Conservation (phyloP, 2,329 filamentous ascomycete genomes). For the Colletotrichum neosansevieriae region DNA sequence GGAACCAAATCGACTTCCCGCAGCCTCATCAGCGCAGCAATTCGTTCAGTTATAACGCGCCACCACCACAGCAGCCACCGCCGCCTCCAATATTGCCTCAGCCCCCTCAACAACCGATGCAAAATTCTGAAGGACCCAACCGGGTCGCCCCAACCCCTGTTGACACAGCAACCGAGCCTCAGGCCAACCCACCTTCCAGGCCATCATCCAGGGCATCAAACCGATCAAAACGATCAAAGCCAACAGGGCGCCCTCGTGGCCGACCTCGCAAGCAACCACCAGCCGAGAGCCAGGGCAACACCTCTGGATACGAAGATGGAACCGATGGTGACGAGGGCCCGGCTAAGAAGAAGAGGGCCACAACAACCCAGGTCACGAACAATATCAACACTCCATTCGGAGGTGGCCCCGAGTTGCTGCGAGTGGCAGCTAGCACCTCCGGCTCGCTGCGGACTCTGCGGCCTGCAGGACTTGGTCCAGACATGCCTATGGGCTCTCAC, state of each 20-base stretch:
- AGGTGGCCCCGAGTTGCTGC: constrained; percentile 80
- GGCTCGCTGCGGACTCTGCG: constrained; percentile 88
- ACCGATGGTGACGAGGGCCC: constrained; percentile 70
- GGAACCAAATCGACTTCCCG: constrained; percentile 34
- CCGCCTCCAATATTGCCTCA: constrained; percentile 40
- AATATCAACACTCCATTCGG: constrained; percentile 80
- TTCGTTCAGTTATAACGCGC: constrained; percentile 28
- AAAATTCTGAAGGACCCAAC: constrained; percentile 47
- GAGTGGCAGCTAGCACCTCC: constrained; percentile 91
- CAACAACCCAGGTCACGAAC: constrained; percentile 78
- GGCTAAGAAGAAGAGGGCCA: constrained; percentile 80
- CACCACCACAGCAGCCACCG: constrained; percentile 2
- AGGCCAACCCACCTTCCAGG: constrained; percentile 61
- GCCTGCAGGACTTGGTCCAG: constrained; percentile 70
- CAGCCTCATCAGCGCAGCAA: constrained; percentile 28
- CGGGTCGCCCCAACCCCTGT: constrained; percentile 51
- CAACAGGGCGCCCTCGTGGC: constrained; percentile 68
- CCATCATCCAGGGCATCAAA: constrained; percentile 72
- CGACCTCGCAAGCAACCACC: constrained; percentile 66
- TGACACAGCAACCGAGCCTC: constrained; percentile 45
- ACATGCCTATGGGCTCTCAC: constrained; percentile 60
- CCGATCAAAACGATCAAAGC: constrained; percentile 52
- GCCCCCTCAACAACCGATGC: constrained; percentile 22
- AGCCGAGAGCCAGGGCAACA: constrained; percentile 68
- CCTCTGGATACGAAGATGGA: constrained; percentile 78